Evolutionary conservation across 176 grass and related monocot genomes (phyloP), one percentile per base, ranked within the genome.

Genomic region (Oryza glumipatula): DNA sequence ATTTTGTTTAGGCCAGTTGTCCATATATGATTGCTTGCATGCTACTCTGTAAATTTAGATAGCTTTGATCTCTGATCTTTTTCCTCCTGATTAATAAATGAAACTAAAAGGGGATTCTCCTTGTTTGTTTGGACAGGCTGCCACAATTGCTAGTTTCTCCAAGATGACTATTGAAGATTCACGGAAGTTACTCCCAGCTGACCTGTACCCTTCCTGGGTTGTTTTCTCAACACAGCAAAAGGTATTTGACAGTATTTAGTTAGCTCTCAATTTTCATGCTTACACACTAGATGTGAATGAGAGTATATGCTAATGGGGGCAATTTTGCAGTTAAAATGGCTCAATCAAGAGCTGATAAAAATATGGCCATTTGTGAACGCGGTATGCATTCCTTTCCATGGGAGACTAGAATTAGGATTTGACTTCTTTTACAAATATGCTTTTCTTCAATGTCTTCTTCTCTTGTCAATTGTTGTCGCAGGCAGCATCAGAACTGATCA

Each of bases 161-260:
- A 98, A 83, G 80, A 98, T 98, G 96, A 98, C 91, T 5, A 72
- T 95, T 1, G 93, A 95, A 56, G 96, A 98, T 82, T 95, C 96
- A 11, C 82, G 93, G 23, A 98, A 92, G 51, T 88, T 98, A 78
- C 88, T 98, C 67, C 93, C 96, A 19, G 83, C 67, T 69, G 83
- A 85, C 38, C 79, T 92, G 13, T 95, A 81, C 81, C 96, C 96
- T 86, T 98, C 93, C 49, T 98, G 96, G 96, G 96, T 98, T 79
- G 96, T 98, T 79, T 98, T 98, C 85, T 90, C 96, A 44, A 80
- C 83, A 4, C 91, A 69, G 0, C 96, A 98, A 49, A 98, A 98
- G 96, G 91, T 98, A 88, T 58, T 76, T 82, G 45, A 10, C 71
- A 79, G 63, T 83, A 22, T 88, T 72, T 74, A 79, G 76, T 35